Conservation (phyloP, 345 rosid genomes). For the Linum trigynum region DNA sequence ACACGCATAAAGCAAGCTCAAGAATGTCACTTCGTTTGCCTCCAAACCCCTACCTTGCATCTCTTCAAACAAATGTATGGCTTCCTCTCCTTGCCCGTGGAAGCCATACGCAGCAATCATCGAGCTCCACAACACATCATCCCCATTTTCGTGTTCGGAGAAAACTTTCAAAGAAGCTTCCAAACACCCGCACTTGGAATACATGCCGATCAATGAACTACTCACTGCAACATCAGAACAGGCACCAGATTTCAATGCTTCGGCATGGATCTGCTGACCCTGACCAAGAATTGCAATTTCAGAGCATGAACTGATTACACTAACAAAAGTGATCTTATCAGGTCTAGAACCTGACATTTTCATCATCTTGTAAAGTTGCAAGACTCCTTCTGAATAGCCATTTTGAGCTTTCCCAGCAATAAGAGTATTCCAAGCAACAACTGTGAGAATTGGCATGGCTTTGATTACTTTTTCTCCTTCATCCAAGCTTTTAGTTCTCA, state of each 20-base stretch:
- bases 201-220: constrained; percentile 62
- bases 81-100: constrained; percentile 63
- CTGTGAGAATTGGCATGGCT: constrained; percentile 37
- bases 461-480: constrained; percentile 54
- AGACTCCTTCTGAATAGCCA: constrained; percentile 41
- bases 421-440: constrained; percentile 69
- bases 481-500: constrained; percentile 45
- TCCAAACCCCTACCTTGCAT: constrained; percentile 37
- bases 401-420: constrained; percentile 58
- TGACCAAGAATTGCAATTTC: constrained; percentile 62
- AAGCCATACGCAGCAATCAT: constrained; percentile 74
- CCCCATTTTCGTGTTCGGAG: constrained; percentile 39
- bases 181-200: constrained; percentile 67
- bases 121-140: constrained; percentile 72
- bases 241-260: constrained; percentile 50
- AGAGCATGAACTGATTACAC: constrained; percentile 63
- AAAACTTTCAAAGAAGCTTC: constrained; percentile 54
- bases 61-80: constrained; percentile 42
- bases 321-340: constrained; percentile 51
- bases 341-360: constrained; percentile 49
- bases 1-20: constrained; percentile 69
- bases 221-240: constrained; percentile 37
- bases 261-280: constrained; percentile 73
- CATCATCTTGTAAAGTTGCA: constrained; percentile 45
- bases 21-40: constrained; percentile 52